Base-by-base conservation (phyloP, 2,329 filamentous ascomycete species). In the Aspergillus oerlinghausenensis region DNA sequence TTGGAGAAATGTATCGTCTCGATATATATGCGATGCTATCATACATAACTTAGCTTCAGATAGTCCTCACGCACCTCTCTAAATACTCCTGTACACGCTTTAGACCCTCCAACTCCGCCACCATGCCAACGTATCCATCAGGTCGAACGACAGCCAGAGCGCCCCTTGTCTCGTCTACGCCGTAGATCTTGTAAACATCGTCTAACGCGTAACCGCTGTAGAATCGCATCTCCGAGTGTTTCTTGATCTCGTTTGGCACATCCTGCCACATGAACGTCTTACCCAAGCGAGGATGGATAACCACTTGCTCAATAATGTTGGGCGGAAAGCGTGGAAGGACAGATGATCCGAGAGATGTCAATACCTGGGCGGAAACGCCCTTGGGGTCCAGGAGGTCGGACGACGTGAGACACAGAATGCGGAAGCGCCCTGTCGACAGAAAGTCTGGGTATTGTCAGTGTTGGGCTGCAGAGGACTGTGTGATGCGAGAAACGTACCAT, bases 111-210 rank as follows among this genome's bases (percentile, higher is more conserved):
- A 73, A 59, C 6, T 59, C 63, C 1, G 65, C 66, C 49, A 68
- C 58, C 8, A 58, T 54, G 19, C 73, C 73, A 51, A 75, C 58
- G 61, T 74, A 75, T 11, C 73, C 73, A 65, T 77, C 74, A 0
- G 74, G 74, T 21, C 74, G 67, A 6, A 76, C 61, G 17, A 74
- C 66, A 19, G 70, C 67, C 32, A 75, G 32, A 2, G 67, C 72
- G 6, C 73, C 73, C 17, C 64, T 50, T 4, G 57, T 45, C 2
- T 61, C 51, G 51, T 68, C 53, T 7, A 77, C 71, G 0, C 74
- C 74, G 51, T 72, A 76, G 7, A 64, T 66, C 4, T 57, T 58
- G 52, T 75, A 75, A 1, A 70, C 69, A 60, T 75, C 71, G 28
- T 73, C 72, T 23, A 68, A 59, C 28, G 67, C 66, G 51, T 65